Percentiles rank a stretch among this genome's conserved stretches.
Conservation (phyloP, 2,329 filamentous ascomycete species). For the Cryphonectria nitschkei region DNA sequence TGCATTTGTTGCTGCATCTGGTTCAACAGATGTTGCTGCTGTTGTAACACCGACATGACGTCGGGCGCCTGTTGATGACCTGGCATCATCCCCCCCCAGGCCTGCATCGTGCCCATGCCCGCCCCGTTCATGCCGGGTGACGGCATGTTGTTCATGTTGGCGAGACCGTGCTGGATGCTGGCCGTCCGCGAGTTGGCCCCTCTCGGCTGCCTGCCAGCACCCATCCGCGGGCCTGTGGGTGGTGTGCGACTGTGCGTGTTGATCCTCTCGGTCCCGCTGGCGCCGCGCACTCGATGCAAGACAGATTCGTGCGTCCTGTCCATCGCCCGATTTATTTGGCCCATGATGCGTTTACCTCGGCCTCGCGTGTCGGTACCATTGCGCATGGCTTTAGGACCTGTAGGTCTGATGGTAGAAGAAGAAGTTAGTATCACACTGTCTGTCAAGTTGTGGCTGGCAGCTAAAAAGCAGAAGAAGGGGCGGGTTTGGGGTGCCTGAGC, state of each 20-base stretch:
- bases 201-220: slow-evolving; percentile 51
- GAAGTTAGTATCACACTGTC: slow-evolving; percentile 43
- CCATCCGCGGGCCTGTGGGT: slow-evolving; percentile 71
- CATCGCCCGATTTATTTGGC: slow-evolving; percentile 82
- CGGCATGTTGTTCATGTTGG: slow-evolving; percentile 47
- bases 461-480: slow-evolving; percentile 13
- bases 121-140: slow-evolving; percentile 42
- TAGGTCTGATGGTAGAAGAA: slow-evolving; percentile 65
- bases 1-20: slow-evolving; percentile 71
- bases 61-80: slow-evolving; percentile 49
- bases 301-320: slow-evolving; percentile 75
- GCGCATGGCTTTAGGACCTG: slow-evolving; percentile 93
- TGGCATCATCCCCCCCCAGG: slow-evolving; percentile 55
- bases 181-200: slow-evolving; percentile 55
- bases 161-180: slow-evolving; percentile 55
- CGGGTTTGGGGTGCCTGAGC: background rate
- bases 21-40: slow-evolving; percentile 85
- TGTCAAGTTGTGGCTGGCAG: slow-evolving; percentile 9
- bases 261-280: slow-evolving; percentile 76
- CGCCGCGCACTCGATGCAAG: slow-evolving; percentile 78
- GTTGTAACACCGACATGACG: slow-evolving; percentile 79
- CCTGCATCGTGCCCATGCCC: slow-evolving; percentile 48
- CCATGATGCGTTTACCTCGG: slow-evolving; percentile 81
- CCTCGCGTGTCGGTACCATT: slow-evolving; percentile 64
- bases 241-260: slow-evolving; percentile 74